phyloP scores from a whole-genome alignment of 2,329 filamentous ascomycete genomes.

The Stagonosporopsis chrysanthemi region DNA sequence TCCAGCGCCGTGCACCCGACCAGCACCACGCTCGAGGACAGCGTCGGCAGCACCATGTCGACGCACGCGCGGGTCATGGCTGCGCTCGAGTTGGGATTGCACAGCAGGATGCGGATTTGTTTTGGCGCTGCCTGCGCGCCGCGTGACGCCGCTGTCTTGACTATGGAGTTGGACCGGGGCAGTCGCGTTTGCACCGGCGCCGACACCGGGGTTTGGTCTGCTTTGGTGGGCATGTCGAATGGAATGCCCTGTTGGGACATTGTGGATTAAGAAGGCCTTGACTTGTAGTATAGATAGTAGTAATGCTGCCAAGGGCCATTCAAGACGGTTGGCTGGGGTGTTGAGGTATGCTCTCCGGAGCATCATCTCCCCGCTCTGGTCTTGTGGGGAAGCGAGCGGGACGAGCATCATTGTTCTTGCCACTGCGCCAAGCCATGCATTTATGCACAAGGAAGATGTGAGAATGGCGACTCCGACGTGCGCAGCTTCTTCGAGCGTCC shows the following conservation, averaged over 20 bases:
- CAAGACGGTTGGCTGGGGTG: neutral
- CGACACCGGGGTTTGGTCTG: neutral
- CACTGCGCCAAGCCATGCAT: too few species aligned
- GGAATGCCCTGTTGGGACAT: constrained; percentile 16
- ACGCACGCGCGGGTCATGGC: constrained; percentile 60
- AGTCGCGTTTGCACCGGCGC: neutral
- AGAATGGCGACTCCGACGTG: too few species aligned
- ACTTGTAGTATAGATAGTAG: too few species aligned
- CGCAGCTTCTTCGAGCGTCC: too few species aligned
- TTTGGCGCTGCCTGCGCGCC: constrained; percentile 17
- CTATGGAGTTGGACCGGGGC: constrained; percentile 8
- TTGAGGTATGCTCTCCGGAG: neutral
- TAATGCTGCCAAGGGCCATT: neutral
- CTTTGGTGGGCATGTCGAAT: constrained; percentile 10
- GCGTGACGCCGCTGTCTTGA: constrained; percentile 10
- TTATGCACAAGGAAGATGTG: too few species aligned
- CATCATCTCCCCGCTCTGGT: neutral
- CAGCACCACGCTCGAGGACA: constrained; percentile 58
- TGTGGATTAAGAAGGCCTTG: neutral
- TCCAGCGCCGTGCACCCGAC: constrained; percentile 60
- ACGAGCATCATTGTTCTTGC: neutral
- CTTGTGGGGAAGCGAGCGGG: neutral
- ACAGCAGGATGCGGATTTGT: constrained; percentile 54
- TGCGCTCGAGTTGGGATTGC: constrained; percentile 58
- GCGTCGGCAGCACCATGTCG: constrained; percentile 51